Conservation (phyloP, 2,329 filamentous ascomycete genomes). For the Fusarium penzigii region DNA sequence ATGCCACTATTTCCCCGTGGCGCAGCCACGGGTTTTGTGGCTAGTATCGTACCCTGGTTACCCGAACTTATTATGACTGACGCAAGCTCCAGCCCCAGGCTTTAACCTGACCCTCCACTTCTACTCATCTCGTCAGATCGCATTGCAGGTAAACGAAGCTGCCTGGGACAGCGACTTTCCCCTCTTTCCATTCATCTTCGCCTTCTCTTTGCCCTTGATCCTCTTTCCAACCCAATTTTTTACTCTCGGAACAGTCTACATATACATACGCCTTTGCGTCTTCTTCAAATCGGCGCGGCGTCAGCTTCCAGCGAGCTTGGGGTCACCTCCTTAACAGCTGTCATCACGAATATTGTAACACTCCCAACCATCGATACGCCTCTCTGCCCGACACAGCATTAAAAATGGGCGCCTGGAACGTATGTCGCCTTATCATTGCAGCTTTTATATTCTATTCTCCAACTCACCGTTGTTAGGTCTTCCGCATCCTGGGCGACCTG, state of each 20-base stretch:
- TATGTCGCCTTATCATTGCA: slow-evolving; percentile 23
- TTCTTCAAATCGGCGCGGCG: neutral
- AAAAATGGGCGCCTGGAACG: slow-evolving; percentile 45
- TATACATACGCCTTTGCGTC: neutral
- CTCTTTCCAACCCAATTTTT: neutral
- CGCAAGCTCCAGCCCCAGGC: slow-evolving; percentile 26
- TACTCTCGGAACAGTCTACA: neutral
- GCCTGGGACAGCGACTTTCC: slow-evolving; percentile 17
- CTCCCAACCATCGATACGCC: slow-evolving; percentile 6
- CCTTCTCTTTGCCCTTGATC: neutral
- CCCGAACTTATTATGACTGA: slow-evolving; percentile 19
- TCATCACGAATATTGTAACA: neutral
- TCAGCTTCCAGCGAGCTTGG: neutral
- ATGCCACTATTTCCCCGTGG: slow-evolving; percentile 13
- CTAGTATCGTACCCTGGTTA: slow-evolving; percentile 4
- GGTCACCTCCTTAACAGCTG: slow-evolving; percentile 1
- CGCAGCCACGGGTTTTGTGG: slow-evolving; percentile 13
- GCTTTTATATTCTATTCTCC: neutral
- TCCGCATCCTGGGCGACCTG: slow-evolving; percentile 81
- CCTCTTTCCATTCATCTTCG: slow-evolving; percentile 7
- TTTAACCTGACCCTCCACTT: slow-evolving; percentile 14
- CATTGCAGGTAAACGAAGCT: slow-evolving; percentile 7
- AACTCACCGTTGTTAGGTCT: slow-evolving; percentile 44
- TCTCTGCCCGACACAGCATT: slow-evolving; percentile 20
- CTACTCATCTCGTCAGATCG: slow-evolving; percentile 21